These are phyloP conservation scores for Colletotrichum endophyticum DNA, from an alignment of 2,329 filamentous ascomycete genomes.

Conservation along the genomic window DNA sequence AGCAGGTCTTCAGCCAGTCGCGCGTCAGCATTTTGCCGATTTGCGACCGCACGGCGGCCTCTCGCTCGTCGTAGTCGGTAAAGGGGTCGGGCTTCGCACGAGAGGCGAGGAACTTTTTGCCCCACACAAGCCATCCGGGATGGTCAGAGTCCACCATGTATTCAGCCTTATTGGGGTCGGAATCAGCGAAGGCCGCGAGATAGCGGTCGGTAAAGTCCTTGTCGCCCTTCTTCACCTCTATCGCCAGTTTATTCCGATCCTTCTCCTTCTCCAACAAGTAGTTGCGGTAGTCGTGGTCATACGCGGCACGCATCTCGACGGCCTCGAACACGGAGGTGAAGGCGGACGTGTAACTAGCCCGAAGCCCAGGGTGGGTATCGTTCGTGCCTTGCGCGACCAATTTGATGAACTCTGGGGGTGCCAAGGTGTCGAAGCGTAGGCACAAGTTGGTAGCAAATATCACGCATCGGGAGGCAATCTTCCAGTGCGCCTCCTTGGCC, in stretches of 20 bases:
- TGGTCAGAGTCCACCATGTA: conserved; percentile 93
- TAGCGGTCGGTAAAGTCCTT: conserved; percentile 80
- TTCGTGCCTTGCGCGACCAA: conserved; percentile 83
- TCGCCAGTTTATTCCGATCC: conserved; percentile 76
- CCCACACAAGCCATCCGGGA: conserved; percentile 97
- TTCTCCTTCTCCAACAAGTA: conserved; percentile 83
- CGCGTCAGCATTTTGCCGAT: conserved; percentile 82
- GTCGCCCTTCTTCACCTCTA: conserved; percentile 77
- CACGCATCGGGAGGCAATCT: conserved; percentile 87
- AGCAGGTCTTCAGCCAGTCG: conserved; percentile 86
- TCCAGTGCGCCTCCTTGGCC: conserved; percentile 89
- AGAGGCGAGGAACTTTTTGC: conserved; percentile 82
- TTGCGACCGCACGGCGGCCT: conserved; percentile 74
- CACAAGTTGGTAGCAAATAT: conserved; percentile 91
- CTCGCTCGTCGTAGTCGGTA: conserved; percentile 78
- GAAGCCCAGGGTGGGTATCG: conserved; percentile 86
- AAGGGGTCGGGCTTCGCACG: conserved; percentile 73
- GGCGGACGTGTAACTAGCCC: conserved; percentile 80
- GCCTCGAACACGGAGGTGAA: conserved; percentile 80
- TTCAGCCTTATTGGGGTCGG: conserved; percentile 69
- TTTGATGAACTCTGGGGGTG: conserved; percentile 81
- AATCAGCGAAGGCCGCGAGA: conserved; percentile 71
- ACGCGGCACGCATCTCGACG: conserved; percentile 84
- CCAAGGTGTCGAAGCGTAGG: conserved; percentile 88
- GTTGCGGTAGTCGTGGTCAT: conserved; percentile 85